Base-by-base conservation (phyloP, 2,329 filamentous ascomycete species). In the Fusarium globosum region DNA sequence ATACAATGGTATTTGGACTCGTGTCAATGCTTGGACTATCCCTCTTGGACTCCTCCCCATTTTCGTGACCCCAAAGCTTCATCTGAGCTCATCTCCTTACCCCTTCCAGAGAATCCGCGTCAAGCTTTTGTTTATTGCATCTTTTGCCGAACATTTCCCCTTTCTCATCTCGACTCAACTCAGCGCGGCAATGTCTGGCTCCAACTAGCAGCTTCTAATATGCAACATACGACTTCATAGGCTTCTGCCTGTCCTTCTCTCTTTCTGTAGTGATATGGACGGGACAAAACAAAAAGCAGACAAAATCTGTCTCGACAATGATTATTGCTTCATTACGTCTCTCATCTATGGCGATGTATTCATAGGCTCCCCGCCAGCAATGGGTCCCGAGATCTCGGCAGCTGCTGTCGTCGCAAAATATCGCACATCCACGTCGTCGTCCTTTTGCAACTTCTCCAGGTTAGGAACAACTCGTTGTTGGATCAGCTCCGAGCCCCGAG, bases 371-470 rank as follows among this genome's bases (percentile, higher is more conserved):
- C 88, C 88, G 65, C 85, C 84, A 61, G 82, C 79, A 75, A 81
- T 80, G 61, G 80, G 76, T 49, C 86, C 87, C 55, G 85, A 84
- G 65, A 88, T 87, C 58, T 84, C 85, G 82, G 89, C 91, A 69
- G 93, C 92, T 55, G 96, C 96, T 73, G 94, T 97, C 71, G 95
- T 97, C 73, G 96, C 96, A 85, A 97, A 99, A 87, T 96, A 99
- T 83, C 96, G 91, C 80, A 99, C 96, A 85, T 99, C 96, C 77
- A 98, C 96, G 85, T 99, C 96, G 76, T 97, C 94, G 81, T 99
- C 96, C 85, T 96, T 93, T 87, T 98, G 95, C 79, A 99, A 88
- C 87, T 98, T 98, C 86, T 96, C 93, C 77, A 99, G 86, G 81
- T 94, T 96, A 33, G 96, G 95, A 80, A 97, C 85, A 80, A 98